Base-by-base conservation (phyloP, 1,139 yeast genomes). In the Debaryomycetaceae sp. region DNA sequence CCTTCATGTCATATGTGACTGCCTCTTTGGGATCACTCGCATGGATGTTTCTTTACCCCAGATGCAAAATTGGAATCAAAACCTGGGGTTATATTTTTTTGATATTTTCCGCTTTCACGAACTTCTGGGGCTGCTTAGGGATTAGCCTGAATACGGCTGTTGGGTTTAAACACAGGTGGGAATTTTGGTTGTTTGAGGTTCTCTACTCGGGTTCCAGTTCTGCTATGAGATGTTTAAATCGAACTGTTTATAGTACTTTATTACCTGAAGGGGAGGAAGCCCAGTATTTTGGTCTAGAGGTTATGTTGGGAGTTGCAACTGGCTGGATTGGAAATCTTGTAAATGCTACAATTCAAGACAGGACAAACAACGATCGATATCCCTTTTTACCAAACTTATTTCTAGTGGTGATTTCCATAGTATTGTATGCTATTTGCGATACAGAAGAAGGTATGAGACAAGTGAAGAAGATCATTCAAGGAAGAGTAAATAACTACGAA, bases 111-210 rank as follows among this genome's bases (percentile, higher is more conserved):
- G 39, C 61, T 1, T 60, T 69, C 35, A 44, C 70, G 1, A 68
- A 69, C 42, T 61, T 71, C 30, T 71, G 76, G 76, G 75, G 73
- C 0, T 61, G 70, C 36, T 46, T 71, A 14, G 77, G 76, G 1
- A 64, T 69, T 14, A 59, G 54, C 31, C 13, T 39, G 1, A 35
- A 46, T 11, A 44, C 59, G 1, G 41, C 38, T n/a, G 53, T 71
- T 33, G 76, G 76, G 0, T 69, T 67, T 56, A 69, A 69, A 45
- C 61, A 64, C 41, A 44, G 74, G 16, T 67, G 73, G 68, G 76
- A 71, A 44, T 71, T 70, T 42, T 71, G 76, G 76, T 33, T 63
- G 1, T 67, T 70, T 49, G 74, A 68, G 37, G 64, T 69, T 1
- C 48, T 70, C 4, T 68, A 63, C 42, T 59, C 68, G 8, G 54